Evolutionary conservation across 768 basidiomycete species (phyloP), one percentile per base, ranked within the genome.

Genomic region (Xerocomus brunneocitrinus): DNA sequence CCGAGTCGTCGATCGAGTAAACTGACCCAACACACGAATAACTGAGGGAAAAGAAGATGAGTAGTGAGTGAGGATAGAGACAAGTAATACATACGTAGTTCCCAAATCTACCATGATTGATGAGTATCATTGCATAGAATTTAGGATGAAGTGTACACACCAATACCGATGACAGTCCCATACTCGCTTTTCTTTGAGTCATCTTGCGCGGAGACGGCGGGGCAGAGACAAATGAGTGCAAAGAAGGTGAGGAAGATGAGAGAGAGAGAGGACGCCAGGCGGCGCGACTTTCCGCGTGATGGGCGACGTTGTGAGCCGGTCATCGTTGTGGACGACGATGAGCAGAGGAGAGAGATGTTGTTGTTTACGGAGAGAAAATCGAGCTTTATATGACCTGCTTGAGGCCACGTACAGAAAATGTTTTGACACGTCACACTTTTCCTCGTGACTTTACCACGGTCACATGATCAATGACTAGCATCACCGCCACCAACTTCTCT

Each of bases 11-110:
- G 13, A 27, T 12, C 0, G 43, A 30, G 49, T 5, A 0, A 3
- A 77, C 88, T 70, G 57, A 91, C 91, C 89, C 94, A 65, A 98
- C 95, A 77, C 94, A 97, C 58, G 94, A 97, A 76, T 97, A 93
- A 62, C 89, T 93, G 46, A 42, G 49, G 58, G 50, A 12, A 59
- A 41, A 50, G 7, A 28, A 71, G 47, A 73, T 60, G 30, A 54
- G 55, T 8, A 48, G 52, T 25, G 14, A 5, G 2, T 14, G 14
- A 19, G 14, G 47, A 49, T 14, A 7, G 8, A 31, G 31, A 43
- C 28, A 47, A 47, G 7, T 1, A 39, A 60, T 14, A 63, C 78
- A 60, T 79, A 90, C 80, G 90, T 92, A 59, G 93, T 97, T 75
- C 93, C 93, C 75, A 95, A 76, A 78, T 95, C 92, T 89, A 66